Conservation (phyloP, 345 rosid genomes). For the Dipteronia sinensis region DNA sequence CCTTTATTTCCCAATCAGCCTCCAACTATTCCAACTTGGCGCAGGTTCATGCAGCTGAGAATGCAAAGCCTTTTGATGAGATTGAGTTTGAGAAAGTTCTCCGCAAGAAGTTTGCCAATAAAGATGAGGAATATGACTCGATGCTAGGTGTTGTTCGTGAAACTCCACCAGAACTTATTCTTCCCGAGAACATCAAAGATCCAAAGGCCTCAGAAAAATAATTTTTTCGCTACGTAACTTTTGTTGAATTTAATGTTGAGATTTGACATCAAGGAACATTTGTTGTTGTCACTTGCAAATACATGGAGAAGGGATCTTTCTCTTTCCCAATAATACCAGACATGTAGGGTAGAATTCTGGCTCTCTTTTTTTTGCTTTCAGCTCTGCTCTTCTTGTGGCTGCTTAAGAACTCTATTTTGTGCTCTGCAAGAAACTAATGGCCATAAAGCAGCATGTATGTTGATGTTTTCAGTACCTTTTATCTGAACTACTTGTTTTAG, state of each 20-base stretch:
- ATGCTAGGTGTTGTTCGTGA: slow-evolving; percentile 84
- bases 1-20: slow-evolving; percentile 76
- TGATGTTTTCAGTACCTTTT: slow-evolving; percentile 25
- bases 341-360: slow-evolving; percentile 31
- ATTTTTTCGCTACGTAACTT: slow-evolving; percentile 34
- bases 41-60: slow-evolving; percentile 86
- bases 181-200: slow-evolving; percentile 71
- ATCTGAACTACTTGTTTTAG: slow-evolving; percentile 14
- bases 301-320: slow-evolving; percentile 38
- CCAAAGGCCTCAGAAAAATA: slow-evolving; percentile 52
- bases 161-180: slow-evolving; percentile 77
- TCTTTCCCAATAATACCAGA: slow-evolving; percentile 47
- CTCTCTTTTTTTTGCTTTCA: slow-evolving; percentile 20
- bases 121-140: slow-evolving; percentile 85
- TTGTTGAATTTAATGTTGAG: slow-evolving; percentile 26
- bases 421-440: slow-evolving; percentile 26
- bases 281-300: slow-evolving; percentile 35
- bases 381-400: slow-evolving; percentile 21
- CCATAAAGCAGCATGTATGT: slow-evolving; percentile 29
- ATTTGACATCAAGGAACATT: slow-evolving; percentile 34
- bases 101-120: slow-evolving; percentile 69
- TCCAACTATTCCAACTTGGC: slow-evolving; percentile 84
- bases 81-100: slow-evolving; percentile 90
- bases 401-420: slow-evolving; percentile 13
- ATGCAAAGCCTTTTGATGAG: slow-evolving; percentile 74